Evolutionary conservation across 225 moss, liverwort and hornwort genomes (phyloP).

Genomic region (Pseudisothecium myosuroides): DNA sequence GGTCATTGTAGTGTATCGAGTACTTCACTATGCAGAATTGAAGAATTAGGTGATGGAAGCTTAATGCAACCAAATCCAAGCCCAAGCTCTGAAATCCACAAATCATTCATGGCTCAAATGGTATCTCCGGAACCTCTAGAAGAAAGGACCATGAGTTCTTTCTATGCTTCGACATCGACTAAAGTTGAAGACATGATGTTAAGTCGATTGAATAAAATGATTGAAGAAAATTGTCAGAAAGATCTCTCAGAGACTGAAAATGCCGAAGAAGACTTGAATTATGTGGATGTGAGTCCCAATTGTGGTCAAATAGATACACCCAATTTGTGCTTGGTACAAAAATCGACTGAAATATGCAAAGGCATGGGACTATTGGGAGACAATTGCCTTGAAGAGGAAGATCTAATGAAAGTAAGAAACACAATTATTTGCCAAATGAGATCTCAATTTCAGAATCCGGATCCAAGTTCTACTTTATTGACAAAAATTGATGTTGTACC

Average conservation of each 20-base stretch:
- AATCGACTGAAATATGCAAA: neutral
- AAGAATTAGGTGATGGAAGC: neutral
- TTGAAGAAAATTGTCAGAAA: neutral
- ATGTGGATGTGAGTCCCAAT: neutral
- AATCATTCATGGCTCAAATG: neutral
- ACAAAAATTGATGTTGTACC: neutral
- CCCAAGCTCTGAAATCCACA: neutral
- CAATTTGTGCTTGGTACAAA: neutral
- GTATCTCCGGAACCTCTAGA: neutral
- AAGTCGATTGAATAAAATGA: neutral
- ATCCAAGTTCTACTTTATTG: neutral
- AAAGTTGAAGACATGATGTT: slow-evolving; percentile 1
- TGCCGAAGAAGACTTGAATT: neutral
- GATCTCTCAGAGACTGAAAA: neutral
- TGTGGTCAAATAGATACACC: neutral
- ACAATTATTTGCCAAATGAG: neutral
- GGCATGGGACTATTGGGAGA: neutral
- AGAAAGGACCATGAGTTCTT: slow-evolving; percentile 11
- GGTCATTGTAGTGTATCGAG: neutral
- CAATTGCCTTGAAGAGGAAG: neutral
- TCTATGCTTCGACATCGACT: slow-evolving; percentile 6
- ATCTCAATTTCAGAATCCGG: neutral
- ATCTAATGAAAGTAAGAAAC: neutral
- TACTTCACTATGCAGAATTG: neutral
- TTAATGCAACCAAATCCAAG: neutral